Conservation (phyloP, 768 basidiomycete genomes). For the Russula compacta region DNA sequence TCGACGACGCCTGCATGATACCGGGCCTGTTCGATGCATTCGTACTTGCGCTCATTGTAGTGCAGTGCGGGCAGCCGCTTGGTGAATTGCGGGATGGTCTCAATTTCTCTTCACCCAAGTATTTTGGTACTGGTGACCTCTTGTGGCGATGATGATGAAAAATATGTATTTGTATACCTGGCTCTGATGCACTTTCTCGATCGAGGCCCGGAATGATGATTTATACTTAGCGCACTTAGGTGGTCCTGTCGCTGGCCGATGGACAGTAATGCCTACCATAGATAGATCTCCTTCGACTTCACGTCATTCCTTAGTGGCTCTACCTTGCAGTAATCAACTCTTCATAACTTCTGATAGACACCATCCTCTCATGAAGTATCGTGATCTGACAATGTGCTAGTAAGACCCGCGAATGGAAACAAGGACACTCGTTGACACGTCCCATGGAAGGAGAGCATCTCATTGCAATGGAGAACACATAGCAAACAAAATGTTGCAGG, state of each 20-base stretch:
- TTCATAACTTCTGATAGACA: background rate
- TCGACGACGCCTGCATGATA: conserved; percentile 1
- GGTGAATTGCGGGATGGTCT: conserved; percentile 4
- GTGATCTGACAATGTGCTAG: background rate
- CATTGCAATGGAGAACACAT: background rate
- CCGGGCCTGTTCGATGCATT: conserved; percentile 10
- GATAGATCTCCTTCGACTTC: background rate
- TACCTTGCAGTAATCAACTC: background rate
- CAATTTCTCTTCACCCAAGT: conserved; percentile 3
- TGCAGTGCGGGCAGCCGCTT: conserved; percentile 11
- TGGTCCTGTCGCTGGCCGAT: conserved; percentile 1
- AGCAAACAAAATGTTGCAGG: background rate
- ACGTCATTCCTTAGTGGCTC: background rate
- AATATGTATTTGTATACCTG: background rate
- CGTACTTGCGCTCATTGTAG: conserved; percentile 9
- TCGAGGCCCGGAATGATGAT: background rate
- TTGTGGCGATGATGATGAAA: background rate
- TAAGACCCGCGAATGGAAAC: background rate
- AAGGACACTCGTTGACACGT: background rate
- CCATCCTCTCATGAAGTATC: background rate
- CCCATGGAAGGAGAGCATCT: background rate
- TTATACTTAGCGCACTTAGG: no score
- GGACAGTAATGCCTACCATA: conserved; percentile 6
- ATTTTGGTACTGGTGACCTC: background rate
- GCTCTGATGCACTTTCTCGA: background rate